Evolutionary conservation across 73 alveolate species (phyloP).

Genomic region (Diophrys appendiculata): DNA sequence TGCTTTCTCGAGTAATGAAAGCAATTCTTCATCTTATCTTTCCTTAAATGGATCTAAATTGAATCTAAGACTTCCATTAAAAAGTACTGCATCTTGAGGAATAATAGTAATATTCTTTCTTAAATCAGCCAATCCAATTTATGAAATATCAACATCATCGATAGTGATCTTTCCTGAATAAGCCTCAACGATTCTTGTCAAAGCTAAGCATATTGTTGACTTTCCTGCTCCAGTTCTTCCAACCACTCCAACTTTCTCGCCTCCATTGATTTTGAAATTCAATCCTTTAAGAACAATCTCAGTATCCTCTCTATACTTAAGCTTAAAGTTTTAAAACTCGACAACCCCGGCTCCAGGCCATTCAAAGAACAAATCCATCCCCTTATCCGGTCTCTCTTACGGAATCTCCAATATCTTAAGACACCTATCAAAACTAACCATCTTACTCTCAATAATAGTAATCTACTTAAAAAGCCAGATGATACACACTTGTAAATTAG

Average conservation of each 20-base stretch:
- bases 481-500: slow-evolving; percentile 22
- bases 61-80: slow-evolving; percentile 87
- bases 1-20: slow-evolving; percentile 65
- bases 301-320: slow-evolving; percentile 84
- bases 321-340: slow-evolving; percentile 66
- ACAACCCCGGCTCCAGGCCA: slow-evolving; percentile 84
- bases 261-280: slow-evolving; percentile 60
- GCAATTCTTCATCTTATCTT: slow-evolving; percentile 65
- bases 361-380: slow-evolving; percentile 14
- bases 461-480: slow-evolving; percentile 22
- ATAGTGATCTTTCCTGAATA: slow-evolving; percentile 71
- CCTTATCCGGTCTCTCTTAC: slow-evolving; percentile 26
- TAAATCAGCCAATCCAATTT: slow-evolving; percentile 66
- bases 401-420: slow-evolving; percentile 44
- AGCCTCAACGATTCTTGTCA: slow-evolving; percentile 91
- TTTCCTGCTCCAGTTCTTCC: slow-evolving; percentile 98
- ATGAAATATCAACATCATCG: slow-evolving; percentile 83
- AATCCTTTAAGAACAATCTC: slow-evolving; percentile 78
- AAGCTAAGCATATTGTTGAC: slow-evolving; percentile 81
- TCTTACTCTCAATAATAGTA: slow-evolving; percentile 40
- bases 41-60: slow-evolving; percentile 87
- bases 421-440: slow-evolving; percentile 60
- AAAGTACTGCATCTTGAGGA: slow-evolving; percentile 91
- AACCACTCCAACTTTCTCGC: slow-evolving; percentile 92
- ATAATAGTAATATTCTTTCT: slow-evolving; percentile 86